Conservation (phyloP, 768 basidiomycete species). For the Tremella yokohamensis region DNA sequence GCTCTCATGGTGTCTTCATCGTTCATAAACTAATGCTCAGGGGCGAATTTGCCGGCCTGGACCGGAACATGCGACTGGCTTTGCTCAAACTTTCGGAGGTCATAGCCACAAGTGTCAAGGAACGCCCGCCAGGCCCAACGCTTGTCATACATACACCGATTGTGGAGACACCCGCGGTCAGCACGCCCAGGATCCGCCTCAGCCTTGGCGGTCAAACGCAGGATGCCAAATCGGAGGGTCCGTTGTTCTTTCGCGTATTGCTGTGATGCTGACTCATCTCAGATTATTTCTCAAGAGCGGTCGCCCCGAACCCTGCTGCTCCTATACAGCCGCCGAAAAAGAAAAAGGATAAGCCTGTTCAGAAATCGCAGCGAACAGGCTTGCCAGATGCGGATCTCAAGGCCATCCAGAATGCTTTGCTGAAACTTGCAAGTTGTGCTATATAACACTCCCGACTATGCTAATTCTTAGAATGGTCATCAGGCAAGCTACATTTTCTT, state of each 20-base stretch:
- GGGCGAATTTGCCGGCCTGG: conserved; percentile 50
- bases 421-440: conserved; percentile 57
- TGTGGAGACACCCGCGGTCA: conserved; percentile 56
- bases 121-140: conserved; percentile 1
- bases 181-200: conserved; percentile 61
- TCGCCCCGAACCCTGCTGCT: conserved; percentile 6
- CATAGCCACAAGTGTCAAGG: conserved; percentile 62
- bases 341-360: conserved; percentile 53
- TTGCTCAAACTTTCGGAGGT: conserved; percentile 87
- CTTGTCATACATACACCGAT: conserved; percentile 59
- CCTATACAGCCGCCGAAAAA: conserved; percentile 19
- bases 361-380: conserved; percentile 71
- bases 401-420: conserved; percentile 70
- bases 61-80: conserved; percentile 86
- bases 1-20: not conserved
- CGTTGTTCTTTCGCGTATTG: not conserved
- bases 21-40: conserved; percentile 10
- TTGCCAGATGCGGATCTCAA: conserved; percentile 72
- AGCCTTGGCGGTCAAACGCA: conserved; percentile 37
- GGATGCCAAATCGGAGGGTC: conserved; percentile 1
- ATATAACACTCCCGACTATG: not conserved
- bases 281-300: conserved; percentile 26
- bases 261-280: not conserved
- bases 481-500: conserved; percentile 72
- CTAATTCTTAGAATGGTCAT: conserved; percentile 55